Conservation (phyloP, 1,284 basidiomycete genomes). For the Rhodotorula sp. region DNA sequence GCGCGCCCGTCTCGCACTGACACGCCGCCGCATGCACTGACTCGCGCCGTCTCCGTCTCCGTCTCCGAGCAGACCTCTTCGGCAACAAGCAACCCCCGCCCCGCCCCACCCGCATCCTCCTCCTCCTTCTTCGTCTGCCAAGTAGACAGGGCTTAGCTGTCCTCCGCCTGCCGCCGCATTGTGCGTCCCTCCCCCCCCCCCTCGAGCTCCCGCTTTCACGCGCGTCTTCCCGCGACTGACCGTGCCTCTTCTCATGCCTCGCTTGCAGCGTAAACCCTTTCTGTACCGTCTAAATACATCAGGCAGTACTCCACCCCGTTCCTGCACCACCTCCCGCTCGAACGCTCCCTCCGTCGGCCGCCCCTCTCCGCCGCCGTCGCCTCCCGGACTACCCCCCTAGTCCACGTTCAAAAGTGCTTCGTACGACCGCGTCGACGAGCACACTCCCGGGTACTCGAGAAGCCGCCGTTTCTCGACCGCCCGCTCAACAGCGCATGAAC, state of each 20-base stretch:
- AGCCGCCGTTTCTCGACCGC: constrained; percentile 28
- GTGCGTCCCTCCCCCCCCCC: neutral
- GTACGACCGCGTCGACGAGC: constrained; percentile 8
- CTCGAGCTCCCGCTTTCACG: too few relatives aligned
- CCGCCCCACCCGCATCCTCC: neutral
- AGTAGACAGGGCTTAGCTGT: constrained; percentile 31
- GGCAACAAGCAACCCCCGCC: neutral
- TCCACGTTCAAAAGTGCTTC: constrained; percentile 29
- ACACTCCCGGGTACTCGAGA: constrained; percentile 32
- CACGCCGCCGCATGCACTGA: constrained; percentile 5
- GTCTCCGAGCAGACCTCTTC: neutral
- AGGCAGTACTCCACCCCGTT: neutral
- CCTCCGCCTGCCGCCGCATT: constrained; percentile 26
- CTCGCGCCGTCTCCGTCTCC: neutral
- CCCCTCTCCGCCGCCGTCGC: neutral
- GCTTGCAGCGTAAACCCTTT: neutral
- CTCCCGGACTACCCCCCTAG: neutral
- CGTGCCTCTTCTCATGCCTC: neutral
- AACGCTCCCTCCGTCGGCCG: neutral
- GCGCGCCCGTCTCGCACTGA: too few relatives aligned
- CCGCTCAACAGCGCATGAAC: constrained; percentile 33
- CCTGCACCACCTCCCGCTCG: neutral
- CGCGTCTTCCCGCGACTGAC: neutral
- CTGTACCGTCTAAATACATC: neutral
- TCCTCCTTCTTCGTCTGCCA: neutral